Evolutionary conservation across 805 yeast species (phyloP).

Genomic region (Candida coquimbonensis): DNA sequence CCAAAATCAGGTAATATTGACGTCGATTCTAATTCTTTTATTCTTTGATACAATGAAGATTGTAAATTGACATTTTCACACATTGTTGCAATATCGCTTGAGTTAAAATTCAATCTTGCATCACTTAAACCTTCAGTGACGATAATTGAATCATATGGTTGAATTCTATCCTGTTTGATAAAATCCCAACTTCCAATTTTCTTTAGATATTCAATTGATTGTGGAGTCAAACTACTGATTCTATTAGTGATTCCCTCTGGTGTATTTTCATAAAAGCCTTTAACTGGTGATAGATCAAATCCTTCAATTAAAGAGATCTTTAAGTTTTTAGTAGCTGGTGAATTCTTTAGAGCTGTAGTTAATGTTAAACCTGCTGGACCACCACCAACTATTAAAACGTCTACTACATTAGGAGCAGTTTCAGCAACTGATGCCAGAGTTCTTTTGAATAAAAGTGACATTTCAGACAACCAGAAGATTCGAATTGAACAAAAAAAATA

Average conservation of each 20-base stretch:
- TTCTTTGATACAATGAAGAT: constrained; percentile 52
- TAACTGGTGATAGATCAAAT: constrained; percentile 45
- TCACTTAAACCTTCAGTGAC: constrained; percentile 81
- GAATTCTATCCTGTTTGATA: constrained; percentile 62
- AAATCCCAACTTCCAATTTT: constrained; percentile 72
- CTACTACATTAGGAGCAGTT: constrained; percentile 31
- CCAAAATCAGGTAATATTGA: constrained; percentile 14
- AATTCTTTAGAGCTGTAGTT: constrained; percentile 70
- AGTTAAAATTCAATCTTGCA: constrained; percentile 67
- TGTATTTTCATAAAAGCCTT: constrained; percentile 32
- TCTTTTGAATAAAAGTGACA: constrained; percentile 19
- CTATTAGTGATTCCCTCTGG: constrained; percentile 61
- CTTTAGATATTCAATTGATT: constrained; percentile 57
- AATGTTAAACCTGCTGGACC: constrained; percentile 95
- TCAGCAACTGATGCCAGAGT: constrained; percentile 15
- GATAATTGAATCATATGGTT: constrained; percentile 71
- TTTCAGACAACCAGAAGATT: neutral
- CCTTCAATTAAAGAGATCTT: constrained; percentile 72
- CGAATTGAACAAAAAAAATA: neutral
- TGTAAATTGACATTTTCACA: constrained; percentile 83
- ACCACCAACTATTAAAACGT: constrained; percentile 87
- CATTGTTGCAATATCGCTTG: constrained; percentile 70
- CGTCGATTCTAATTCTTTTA: constrained; percentile 34
- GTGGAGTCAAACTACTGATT: constrained; percentile 81
- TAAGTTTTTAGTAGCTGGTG: constrained; percentile 53